These are phyloP conservation scores for Fusarium brevicatenulatum DNA, from an alignment of 2,329 filamentous ascomycete genomes.

Conservation along the genomic window DNA sequence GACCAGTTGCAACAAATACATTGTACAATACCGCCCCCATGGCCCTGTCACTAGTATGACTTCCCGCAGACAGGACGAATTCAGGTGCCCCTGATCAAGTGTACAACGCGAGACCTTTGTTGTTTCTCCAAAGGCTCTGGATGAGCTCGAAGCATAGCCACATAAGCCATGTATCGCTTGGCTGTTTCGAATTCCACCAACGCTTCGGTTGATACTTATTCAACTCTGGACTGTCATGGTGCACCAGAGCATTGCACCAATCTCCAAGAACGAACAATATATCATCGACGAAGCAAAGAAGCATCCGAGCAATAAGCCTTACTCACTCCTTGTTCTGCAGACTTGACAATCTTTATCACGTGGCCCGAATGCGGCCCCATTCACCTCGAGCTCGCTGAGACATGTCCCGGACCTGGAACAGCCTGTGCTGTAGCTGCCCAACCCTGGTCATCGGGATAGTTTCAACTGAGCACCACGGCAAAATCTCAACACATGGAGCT, in stretches of 20 bases:
- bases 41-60: constrained; percentile 3
- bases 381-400: constrained; percentile 10
- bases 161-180: constrained; percentile 10
- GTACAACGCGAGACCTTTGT: neutral
- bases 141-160: constrained; percentile 3
- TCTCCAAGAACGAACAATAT: neutral
- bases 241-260: neutral
- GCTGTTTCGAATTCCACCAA: constrained; percentile 1
- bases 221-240: neutral
- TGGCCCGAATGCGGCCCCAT: neutral
- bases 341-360: constrained; percentile 7
- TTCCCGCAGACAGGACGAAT: neutral
- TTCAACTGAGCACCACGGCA: constrained; percentile 17
- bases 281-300: neutral
- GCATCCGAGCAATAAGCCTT: neutral
- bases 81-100: constrained; percentile 2
- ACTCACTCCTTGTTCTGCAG: constrained; percentile 1
- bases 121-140: neutral
- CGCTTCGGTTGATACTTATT: neutral
- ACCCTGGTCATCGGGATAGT: constrained; percentile 25
- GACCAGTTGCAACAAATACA: constrained; percentile 28
- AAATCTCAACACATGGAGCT: constrained; percentile 13
- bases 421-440: neutral
- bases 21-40: constrained; percentile 27
- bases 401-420: constrained; percentile 30